Evolutionary conservation across 371 early-diverging fungal species (phyloP).

Genomic region (Rhizopus microsporus): DNA sequence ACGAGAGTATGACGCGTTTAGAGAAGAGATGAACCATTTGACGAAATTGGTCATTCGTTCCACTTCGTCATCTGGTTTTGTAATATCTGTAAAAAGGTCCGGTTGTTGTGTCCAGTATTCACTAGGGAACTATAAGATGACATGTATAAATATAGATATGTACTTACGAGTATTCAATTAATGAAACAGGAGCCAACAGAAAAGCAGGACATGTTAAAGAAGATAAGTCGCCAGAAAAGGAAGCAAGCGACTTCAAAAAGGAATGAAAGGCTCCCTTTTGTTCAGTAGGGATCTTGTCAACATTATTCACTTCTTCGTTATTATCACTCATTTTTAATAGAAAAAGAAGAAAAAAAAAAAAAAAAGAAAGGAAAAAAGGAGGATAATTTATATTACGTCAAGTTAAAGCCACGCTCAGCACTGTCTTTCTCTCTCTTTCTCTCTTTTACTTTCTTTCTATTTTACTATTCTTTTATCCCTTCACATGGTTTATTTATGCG

Average conservation of each 20-base stretch:
- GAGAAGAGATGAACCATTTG: slow-evolving; percentile 77
- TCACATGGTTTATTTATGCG: neutral
- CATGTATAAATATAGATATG: neutral
- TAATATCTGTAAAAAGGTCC: slow-evolving; percentile 67
- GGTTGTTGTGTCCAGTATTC: slow-evolving; percentile 78
- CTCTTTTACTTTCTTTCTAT: neutral
- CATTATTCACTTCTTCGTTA: slow-evolving; percentile 43
- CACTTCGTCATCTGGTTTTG: slow-evolving; percentile 57
- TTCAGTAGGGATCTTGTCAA: slow-evolving; percentile 58
- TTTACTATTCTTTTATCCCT: too few relatives aligned
- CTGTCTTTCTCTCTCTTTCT: neutral
- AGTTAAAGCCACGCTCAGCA: neutral
- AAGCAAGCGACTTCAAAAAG: slow-evolving; percentile 68
- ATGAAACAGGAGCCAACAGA: slow-evolving; percentile 67
- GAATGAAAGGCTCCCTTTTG: slow-evolving; percentile 68
- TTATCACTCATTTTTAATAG: slow-evolving; percentile 15
- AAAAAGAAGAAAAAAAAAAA: slow-evolving; percentile 4
- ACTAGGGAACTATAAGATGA: slow-evolving; percentile 31
- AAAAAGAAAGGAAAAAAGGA: slow-evolving; percentile 8
- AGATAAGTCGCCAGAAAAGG: slow-evolving; percentile 79
- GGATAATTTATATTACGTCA: slow-evolving; percentile 6
- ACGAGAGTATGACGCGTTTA: slow-evolving; percentile 68
- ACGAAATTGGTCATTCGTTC: slow-evolving; percentile 71
- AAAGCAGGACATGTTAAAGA: slow-evolving; percentile 77
- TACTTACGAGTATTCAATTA: slow-evolving; percentile 76